Base-by-base conservation (phyloP, 2,329 filamentous ascomycete species). In the Talaromyces atroroseus region DNA sequence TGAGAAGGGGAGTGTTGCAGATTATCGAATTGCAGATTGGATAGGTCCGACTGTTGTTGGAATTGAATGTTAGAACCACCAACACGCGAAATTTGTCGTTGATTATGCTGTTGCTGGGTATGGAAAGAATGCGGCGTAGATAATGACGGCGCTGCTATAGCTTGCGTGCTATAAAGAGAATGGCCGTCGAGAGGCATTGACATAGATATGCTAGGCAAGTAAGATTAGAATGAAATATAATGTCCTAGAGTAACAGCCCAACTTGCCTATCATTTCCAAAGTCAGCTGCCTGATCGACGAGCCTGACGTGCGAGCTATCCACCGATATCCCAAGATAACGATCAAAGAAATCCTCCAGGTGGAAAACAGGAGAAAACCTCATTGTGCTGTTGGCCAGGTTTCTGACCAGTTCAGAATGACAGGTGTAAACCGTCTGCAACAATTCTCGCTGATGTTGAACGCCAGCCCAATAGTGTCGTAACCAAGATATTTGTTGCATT, bases 281-380 rank as follows among this genome's bases (percentile, higher is more conserved):
- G 45, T 89, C 86, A 14, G 85, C 73, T 7, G 80, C 71, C 1
- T 87, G 80, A 63, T 92, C 88, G 1, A 82, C 74, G 54, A 94
- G 82, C 16, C 82, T 86, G 38, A 92, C 77, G 65, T 91, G 88
- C 1, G 88, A 85, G 1, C 87, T 83, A 64, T 94, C 89, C 54
- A 94, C 89, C 5, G 80, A 77, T 56, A 84, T 79, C 1, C 85
- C 86, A 0, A 83, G 84, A 20, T 95, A 95, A 26, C 90, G 81
- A 63, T 94, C 89, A 63, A 94, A 92, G 71, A 95, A 95, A 66
- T 94, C 89, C 61, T 94, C 90, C 14, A 92, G 81, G 59, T 94
- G 89, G 65, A 94, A 92, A 1, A 89, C 87, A 0, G 89, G 86
- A 0, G 86, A 86, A 62, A 90, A 90, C 10, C 88, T 78, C 80